These are phyloP conservation scores for Cordyceps militaris DNA, from an alignment of 2,329 filamentous ascomycete genomes.

Conservation along the genomic window DNA sequence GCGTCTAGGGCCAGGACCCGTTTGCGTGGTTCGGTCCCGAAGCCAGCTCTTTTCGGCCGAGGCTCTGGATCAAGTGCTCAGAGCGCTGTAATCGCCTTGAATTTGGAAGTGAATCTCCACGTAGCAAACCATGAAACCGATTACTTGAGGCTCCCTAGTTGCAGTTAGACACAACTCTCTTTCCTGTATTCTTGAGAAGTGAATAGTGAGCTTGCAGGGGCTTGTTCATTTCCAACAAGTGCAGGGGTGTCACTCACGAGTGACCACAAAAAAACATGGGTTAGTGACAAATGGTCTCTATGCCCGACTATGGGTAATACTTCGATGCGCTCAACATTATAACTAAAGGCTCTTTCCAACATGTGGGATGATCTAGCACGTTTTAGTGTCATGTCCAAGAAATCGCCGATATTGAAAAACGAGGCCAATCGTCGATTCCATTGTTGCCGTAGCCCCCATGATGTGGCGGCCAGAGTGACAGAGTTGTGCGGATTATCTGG, in stretches of 20 bases:
- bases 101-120: neutral
- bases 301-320: neutral
- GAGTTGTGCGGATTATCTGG: neutral
- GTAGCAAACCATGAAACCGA: too few species aligned
- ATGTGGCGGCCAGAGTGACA: neutral
- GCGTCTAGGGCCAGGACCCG: neutral
- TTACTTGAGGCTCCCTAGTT: neutral
- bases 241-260: neutral
- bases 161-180: neutral
- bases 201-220: too few species aligned
- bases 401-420: neutral
- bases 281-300: slow-evolving; percentile 3
- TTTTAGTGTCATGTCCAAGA: neutral
- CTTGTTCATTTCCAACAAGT: neutral
- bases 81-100: neutral
- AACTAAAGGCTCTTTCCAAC: neutral
- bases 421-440: neutral
- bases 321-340: neutral
- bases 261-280: slow-evolving; percentile 5
- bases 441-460: neutral
- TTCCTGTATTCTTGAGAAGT: neutral
- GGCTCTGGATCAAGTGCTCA: neutral
- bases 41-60: neutral
- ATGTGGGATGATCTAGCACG: neutral
- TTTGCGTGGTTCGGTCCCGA: neutral